These are phyloP conservation scores for Phytophthora boehmeriae DNA, from an alignment of 352 stramenopile species.

Conservation along the genomic window DNA sequence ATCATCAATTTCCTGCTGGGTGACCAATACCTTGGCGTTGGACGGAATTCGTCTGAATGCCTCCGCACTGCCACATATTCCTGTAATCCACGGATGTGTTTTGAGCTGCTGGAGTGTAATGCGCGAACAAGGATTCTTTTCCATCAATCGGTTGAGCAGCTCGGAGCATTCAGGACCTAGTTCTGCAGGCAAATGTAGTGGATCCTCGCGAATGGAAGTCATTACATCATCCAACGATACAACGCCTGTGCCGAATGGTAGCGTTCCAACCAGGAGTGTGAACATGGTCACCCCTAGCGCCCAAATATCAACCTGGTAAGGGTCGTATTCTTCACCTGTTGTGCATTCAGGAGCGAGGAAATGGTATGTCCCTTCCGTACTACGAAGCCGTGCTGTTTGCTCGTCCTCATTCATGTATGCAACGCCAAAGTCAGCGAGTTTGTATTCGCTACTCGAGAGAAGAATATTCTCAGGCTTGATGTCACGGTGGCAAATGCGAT, in stretches of 20 bases:
- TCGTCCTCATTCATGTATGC: conserved; percentile 64
- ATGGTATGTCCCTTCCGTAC: conserved; percentile 89
- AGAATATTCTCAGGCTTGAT: conserved; percentile 86
- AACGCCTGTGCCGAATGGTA: conserved; percentile 74
- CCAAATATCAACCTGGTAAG: conserved; percentile 86
- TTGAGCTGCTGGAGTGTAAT: conserved; percentile 65
- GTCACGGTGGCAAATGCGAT: conserved; percentile 87
- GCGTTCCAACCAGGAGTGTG: conserved; percentile 60
- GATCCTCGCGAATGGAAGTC: conserved; percentile 70
- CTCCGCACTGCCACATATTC: background rate
- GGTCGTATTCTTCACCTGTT: conserved; percentile 73
- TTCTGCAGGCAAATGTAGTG: conserved; percentile 39
- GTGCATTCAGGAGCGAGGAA: conserved; percentile 87
- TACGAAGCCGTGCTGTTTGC: conserved; percentile 50
- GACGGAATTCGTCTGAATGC: conserved; percentile 1
- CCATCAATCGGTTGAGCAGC: conserved; percentile 53
- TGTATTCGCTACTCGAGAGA: conserved; percentile 63
- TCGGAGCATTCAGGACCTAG: conserved; percentile 52
- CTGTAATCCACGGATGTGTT: conserved; percentile 52
- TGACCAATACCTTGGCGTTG: conserved; percentile 44
- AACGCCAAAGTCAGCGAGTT: conserved; percentile 84
- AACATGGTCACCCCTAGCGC: conserved; percentile 83
- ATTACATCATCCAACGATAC: conserved; percentile 69
- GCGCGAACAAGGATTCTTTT: conserved; percentile 59
- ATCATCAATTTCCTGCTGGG: conserved; percentile 67